phyloP scores from a whole-genome alignment of 2,329 filamentous ascomycete species.

The Aspergillus fijiensis region DNA sequence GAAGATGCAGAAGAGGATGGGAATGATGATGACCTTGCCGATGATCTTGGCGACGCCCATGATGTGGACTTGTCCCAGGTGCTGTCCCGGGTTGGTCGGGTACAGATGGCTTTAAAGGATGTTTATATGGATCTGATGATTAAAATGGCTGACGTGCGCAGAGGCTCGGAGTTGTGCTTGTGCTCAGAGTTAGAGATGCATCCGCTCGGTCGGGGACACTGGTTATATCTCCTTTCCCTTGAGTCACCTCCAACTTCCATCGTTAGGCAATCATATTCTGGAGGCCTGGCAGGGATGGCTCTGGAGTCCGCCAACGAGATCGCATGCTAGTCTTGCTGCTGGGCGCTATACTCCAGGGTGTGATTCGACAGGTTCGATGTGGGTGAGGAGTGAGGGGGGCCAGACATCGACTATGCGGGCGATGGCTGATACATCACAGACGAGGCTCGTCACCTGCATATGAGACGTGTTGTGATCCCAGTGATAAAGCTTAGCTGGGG shows the following conservation, averaged over 20 bases:
- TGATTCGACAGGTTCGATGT: neutral
- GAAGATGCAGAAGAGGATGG: constrained; percentile 2
- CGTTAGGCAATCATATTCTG: neutral
- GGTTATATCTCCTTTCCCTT: neutral
- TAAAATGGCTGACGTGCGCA: no score
- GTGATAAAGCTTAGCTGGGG: neutral
- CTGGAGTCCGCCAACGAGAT: neutral
- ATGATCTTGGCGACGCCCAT: constrained; percentile 3
- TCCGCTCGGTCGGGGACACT: neutral
- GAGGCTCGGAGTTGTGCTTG: neutral
- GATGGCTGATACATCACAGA: neutral
- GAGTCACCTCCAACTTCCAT: neutral
- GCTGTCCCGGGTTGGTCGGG: no score
- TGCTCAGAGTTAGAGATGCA: neutral
- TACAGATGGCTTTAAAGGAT: no score
- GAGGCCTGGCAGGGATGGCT: neutral
- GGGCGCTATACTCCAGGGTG: neutral
- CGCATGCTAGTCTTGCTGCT: neutral
- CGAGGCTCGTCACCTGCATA: neutral
- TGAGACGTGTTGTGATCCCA: neutral
- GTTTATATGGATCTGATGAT: neutral
- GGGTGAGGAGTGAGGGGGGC: neutral
- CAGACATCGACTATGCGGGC: no score
- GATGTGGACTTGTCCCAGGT: neutral
- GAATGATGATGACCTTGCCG: constrained; percentile 7